Evolutionary conservation across 495 filamentous ascomycete genomes (phyloP).

Genomic region (Aspergillus diversus): DNA sequence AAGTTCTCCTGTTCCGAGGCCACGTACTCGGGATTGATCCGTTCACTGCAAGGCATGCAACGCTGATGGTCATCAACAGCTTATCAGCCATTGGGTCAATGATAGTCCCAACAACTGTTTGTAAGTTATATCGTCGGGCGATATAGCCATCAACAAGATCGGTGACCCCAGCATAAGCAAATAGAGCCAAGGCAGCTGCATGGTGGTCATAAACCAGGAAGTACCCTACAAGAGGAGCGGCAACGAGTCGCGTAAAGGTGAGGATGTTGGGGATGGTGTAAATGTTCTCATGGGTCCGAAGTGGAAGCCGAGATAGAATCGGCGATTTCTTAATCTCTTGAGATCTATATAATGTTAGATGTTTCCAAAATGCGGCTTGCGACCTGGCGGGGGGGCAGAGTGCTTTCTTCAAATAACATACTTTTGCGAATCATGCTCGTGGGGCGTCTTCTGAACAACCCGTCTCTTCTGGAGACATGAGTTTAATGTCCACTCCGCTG

Average conservation of each 20-base stretch:
- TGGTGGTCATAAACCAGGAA: constrained; percentile 83
- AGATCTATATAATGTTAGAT: constrained; percentile 17
- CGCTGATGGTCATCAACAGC: constrained; percentile 88
- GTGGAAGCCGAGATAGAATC: constrained; percentile 54
- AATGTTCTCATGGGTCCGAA: constrained; percentile 79
- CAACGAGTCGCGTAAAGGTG: constrained; percentile 82
- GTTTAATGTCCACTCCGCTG: constrained; percentile 11
- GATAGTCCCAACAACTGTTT: constrained; percentile 94
- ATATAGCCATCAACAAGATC: constrained; percentile 93
- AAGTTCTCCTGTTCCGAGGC: neutral
- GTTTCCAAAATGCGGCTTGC: too few relatives aligned
- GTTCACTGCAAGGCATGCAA: constrained; percentile 78
- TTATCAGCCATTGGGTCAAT: constrained; percentile 98
- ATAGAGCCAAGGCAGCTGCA: constrained; percentile 75
- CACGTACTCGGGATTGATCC: constrained; percentile 75
- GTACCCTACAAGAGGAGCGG: constrained; percentile 87
- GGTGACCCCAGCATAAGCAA: constrained; percentile 88
- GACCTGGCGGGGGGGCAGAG: too few relatives aligned
- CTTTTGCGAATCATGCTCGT: constrained; percentile 25
- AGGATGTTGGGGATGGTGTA: constrained; percentile 93
- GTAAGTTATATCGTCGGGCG: constrained; percentile 79
- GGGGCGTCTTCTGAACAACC: constrained; percentile 29
- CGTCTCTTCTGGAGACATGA: constrained; percentile 29
- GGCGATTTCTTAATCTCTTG: constrained; percentile 31
- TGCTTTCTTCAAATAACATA: constrained; percentile 18